These are phyloP conservation scores for Acorus gramineus DNA, from an alignment of 106 monocot species.

Conservation along the genomic window DNA sequence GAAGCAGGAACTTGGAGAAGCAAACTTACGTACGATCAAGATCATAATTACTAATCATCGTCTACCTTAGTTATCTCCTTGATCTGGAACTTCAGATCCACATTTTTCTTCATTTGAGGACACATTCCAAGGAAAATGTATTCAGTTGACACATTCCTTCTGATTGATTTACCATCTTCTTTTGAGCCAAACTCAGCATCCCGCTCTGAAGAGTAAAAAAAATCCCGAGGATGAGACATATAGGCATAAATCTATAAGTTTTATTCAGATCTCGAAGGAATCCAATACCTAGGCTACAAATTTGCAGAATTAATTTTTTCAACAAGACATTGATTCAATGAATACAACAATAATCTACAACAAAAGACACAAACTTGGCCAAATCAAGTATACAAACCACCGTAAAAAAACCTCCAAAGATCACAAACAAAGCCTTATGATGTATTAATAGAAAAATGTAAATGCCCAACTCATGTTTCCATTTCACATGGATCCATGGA, in stretches of 20 bases:
- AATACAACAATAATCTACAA: conserved; percentile 26
- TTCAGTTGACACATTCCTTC: no score
- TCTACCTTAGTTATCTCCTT: no score
- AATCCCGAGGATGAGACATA: no score
- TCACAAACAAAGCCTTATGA: conserved; percentile 11
- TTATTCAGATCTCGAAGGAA: not conserved
- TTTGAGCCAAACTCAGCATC: no score
- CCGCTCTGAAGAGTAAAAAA: no score
- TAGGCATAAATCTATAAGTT: not conserved
- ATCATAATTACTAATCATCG: no score
- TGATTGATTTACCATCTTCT: no score
- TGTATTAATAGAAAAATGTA: conserved; percentile 26
- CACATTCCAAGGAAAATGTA: no score
- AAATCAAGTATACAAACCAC: conserved; percentile 17
- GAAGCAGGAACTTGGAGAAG: no score
- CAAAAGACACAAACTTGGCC: conserved; percentile 13
- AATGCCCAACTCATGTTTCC: conserved; percentile 15
- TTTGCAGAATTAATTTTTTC: conserved; percentile 17
- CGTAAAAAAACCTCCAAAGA: conserved; percentile 13
- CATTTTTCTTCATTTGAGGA: no score
- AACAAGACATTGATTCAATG: conserved; percentile 25
- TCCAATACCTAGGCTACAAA: conserved; percentile 17
- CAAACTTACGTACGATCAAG: no score
- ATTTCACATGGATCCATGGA: conserved; percentile 13
- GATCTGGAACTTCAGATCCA: no score